These are phyloP conservation scores for Begonia peltatifolia DNA, from an alignment of 306 rosid species.

Conservation along the genomic window DNA sequence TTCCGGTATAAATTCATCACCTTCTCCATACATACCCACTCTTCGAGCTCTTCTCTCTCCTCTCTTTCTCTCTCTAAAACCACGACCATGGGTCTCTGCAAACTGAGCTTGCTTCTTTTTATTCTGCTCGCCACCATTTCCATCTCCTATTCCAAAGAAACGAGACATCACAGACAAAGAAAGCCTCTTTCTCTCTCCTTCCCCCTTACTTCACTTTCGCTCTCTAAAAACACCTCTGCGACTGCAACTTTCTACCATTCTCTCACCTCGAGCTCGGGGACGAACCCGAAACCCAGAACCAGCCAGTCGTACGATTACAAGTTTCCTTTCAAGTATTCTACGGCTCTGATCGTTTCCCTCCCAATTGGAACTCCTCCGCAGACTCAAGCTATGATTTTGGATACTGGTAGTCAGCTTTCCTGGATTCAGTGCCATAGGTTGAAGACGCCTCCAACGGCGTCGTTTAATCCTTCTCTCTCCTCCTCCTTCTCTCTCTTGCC, in stretches of 20 bases:
- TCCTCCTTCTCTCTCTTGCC: constrained; percentile 71
- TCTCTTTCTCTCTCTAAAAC: not conserved
- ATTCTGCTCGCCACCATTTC: constrained; percentile 8
- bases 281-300: constrained; percentile 5
- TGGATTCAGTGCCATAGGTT: constrained; percentile 58
- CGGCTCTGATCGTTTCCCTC: constrained; percentile 48
- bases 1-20: not conserved
- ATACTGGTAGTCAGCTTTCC: constrained; percentile 86
- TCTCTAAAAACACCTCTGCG: constrained; percentile 13
- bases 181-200: constrained; percentile 34
- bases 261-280: constrained; percentile 12
- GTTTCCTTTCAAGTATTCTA: constrained; percentile 40
- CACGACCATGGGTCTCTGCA: constrained; percentile 21
- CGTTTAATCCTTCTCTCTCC: constrained; percentile 73
- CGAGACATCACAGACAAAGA: not conserved
- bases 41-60: not conserved
- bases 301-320: constrained; percentile 25
- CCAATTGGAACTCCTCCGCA: constrained; percentile 90
- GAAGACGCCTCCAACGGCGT: constrained; percentile 26
- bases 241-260: constrained; percentile 12
- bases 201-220: constrained; percentile 29
- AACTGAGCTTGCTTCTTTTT: constrained; percentile 6
- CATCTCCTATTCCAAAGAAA: constrained; percentile 4
- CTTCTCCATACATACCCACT: not conserved
- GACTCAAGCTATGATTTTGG: constrained; percentile 59